Evolutionary conservation across 1,139 yeast genomes (phyloP), one percentile per base, ranked within the genome.

Genomic region (Trichomonascaceae sp.): DNA sequence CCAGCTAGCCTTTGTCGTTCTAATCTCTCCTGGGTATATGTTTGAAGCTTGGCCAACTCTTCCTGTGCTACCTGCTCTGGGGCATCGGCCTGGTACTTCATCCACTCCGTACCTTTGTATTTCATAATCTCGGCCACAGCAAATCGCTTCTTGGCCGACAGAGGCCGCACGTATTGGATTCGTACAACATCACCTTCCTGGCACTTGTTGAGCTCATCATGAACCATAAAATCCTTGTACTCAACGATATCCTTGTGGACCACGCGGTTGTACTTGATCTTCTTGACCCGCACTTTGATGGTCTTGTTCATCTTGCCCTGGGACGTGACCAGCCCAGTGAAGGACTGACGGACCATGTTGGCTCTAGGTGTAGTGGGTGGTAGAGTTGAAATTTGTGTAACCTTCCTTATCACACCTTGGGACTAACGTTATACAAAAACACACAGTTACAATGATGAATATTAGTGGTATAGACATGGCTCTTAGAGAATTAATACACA

Each of bases 291-390:
- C 41, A 89, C 97, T 64, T 85, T 87, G 44, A 89, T 87, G 43
- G 97, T 87, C 65, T 89, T 89, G 59, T 71, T 69, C 96, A 87
- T 87, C 56, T 84, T 84, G 30, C 97, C 97, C 55, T 85, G 96
- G 37, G 96, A 82, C 27, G 84, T 76, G 47, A 89, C 97, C 56
- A 84, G 75, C 35, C 98, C 98, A 36, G 84, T 65, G 52, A 87
- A 82, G 56, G 82, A 84, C 50, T 82, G 94, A 60, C 84, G 76
- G 38, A 89, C 85, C 94, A 82, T 85, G 31, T 34, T 50, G 22
- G 28, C 13, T 27, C 11, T 13, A 13, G 20, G 16, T 9, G 11
- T n/a, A 5, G 5, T 4, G 9, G 16, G 17, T 16, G 33, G 9
- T 28, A 16, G 30, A 26, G 11, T 20, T 6, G 11, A 20, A 31